Evolutionary conservation across 495 filamentous ascomycete species (phyloP), one percentile per base, ranked within the genome.

Genomic region (Corynascus novoguineensis): DNA sequence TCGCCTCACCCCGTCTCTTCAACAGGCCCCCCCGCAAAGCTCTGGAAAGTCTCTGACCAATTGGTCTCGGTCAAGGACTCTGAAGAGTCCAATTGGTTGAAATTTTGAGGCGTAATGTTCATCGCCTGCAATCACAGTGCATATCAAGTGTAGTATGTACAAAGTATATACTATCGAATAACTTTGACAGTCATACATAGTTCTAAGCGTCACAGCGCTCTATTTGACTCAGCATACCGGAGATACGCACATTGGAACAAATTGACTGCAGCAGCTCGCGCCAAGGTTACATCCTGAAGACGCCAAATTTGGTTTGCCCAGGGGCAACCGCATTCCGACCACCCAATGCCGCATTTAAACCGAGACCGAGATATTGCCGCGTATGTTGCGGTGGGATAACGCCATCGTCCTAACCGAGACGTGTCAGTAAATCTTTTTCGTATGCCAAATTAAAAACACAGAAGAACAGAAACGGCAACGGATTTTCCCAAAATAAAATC

Each of bases 371-470:
- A 56, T 95, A 87, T 35, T 78, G 74, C 69, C 93, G 78, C 40
- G 93, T 97, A 65, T 97, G 90, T 49, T 84, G 82, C 0, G 93
- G 93, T 0, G 88, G 88, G 56, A 97, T 96, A 4, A 98, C 82
- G 3, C 93, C 93, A 66, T 98, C 93, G 68, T 98, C 80, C 78
- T 81, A 57, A 14, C 40, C n/a, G 7, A 38, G 24, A 0, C 9
- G 56, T 32, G 62, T 72, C 57, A 76, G 74, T 52, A 64, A 25
- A 24, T 1, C 15, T 1, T 8, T 14, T 22, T 15, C n/a, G n/a
- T n/a, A n/a, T n/a, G n/a, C n/a, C n/a, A 22, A 38, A 1, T 9
- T 10, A 29, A 22, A 28, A 17, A 5, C 40, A 24, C 22, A 19
- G 12, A 25, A 8, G 22, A 47, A 41, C n/a, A n/a, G n/a, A 48